Evolutionary conservation across 208 protist species (phyloP).

Genomic region (Leishmania mexicana): DNA sequence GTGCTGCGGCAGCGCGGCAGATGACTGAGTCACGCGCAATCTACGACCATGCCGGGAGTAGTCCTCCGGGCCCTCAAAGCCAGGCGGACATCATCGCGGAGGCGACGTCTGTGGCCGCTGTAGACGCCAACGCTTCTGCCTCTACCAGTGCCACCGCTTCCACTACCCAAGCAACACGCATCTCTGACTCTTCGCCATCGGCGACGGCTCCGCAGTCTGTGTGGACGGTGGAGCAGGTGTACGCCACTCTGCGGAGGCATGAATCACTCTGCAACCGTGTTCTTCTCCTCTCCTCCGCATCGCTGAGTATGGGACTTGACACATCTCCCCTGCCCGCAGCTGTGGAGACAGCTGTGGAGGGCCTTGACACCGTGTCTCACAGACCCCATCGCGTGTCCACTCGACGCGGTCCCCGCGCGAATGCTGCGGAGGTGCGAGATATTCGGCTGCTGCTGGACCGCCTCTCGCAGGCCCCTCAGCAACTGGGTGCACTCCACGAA

Average conservation of each 20-base stretch:
- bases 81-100: not conserved
- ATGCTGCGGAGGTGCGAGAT: conserved; percentile 8
- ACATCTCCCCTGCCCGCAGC: not conserved
- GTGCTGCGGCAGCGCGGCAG: not conserved
- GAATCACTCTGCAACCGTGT: conserved; percentile 11
- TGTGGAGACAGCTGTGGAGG: not conserved
- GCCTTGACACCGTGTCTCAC: not conserved
- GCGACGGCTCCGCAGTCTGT: not conserved
- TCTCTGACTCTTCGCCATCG: not conserved
- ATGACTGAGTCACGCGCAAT: not conserved
- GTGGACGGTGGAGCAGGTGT: conserved; percentile 23
- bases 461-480: conserved; percentile 21
- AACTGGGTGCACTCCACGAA: conserved; percentile 11
- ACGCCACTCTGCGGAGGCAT: conserved; percentile 17
- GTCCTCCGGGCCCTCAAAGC: not conserved
- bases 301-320: not conserved
- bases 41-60: not conserved
- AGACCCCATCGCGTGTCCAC: conserved; percentile 4
- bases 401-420: not conserved
- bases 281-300: conserved; percentile 10
- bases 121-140: not conserved
- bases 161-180: not conserved
- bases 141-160: not conserved
- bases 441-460: conserved; percentile 17
- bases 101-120: not conserved